phyloP scores from a whole-genome alignment of 2,329 filamentous ascomycete genomes.

The Zalaria obscura region DNA sequence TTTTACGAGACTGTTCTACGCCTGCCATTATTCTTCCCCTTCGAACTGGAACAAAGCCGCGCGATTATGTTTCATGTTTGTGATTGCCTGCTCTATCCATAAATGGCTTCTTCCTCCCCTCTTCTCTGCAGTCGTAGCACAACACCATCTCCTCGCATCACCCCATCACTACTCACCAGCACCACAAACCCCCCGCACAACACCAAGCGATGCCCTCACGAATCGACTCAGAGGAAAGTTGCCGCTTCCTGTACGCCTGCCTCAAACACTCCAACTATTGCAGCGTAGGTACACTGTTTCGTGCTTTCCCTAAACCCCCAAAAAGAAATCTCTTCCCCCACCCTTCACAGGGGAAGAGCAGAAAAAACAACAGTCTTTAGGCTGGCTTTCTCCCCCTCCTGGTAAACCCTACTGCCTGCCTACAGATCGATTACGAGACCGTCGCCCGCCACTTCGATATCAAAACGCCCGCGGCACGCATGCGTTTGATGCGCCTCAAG shows the following conservation, averaged over 20 bases:
- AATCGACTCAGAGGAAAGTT: constrained; percentile 6
- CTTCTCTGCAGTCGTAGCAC: background rate
- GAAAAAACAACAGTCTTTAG: too few relatives aligned
- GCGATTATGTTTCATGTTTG: too few relatives aligned
- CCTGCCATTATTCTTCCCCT: too few relatives aligned
- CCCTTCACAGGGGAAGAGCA: too few relatives aligned
- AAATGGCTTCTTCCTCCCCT: too few relatives aligned
- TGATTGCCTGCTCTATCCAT: too few relatives aligned
- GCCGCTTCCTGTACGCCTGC: constrained; percentile 9
- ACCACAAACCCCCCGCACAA: background rate
- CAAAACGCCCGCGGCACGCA: constrained; percentile 7
- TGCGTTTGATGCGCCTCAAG: constrained; percentile 7
- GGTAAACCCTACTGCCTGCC: background rate
- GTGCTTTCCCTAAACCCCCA: too few relatives aligned
- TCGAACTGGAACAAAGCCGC: too few relatives aligned
- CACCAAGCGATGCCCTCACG: constrained; percentile 7
- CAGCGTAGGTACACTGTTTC: background rate
- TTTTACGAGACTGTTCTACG: too few relatives aligned
- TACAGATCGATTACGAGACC: constrained; percentile 6
- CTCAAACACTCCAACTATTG: constrained; percentile 6
- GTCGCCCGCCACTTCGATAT: constrained; percentile 7
- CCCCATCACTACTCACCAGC: too few relatives aligned
- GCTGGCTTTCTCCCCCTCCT: background rate
- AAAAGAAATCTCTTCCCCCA: too few relatives aligned
- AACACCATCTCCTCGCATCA: background rate